Evolutionary conservation across 495 filamentous ascomycete species (phyloP).

Genomic region (Geopyxis carbonaria): DNA sequence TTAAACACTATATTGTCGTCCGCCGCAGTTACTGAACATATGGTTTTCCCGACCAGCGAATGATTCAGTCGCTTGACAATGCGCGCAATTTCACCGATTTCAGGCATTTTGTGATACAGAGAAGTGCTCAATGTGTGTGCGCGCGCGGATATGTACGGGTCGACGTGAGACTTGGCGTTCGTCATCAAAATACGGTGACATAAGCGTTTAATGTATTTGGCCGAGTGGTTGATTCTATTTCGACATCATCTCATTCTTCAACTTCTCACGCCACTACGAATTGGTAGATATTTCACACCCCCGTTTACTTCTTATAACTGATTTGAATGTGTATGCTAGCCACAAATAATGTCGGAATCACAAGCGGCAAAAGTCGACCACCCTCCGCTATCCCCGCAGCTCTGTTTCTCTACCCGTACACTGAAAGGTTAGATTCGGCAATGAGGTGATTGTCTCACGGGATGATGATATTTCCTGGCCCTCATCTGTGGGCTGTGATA

Average conservation of each 20-base stretch:
- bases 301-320: too few relatives aligned
- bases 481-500: not conserved
- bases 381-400: slow-evolving; percentile 63
- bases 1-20: slow-evolving; percentile 74
- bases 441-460: not conserved
- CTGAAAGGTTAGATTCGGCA: slow-evolving; percentile 65
- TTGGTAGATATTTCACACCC: too few relatives aligned
- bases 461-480: not conserved
- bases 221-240: not conserved
- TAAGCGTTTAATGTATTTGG: too few relatives aligned
- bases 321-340: too few relatives aligned
- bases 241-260: too few relatives aligned
- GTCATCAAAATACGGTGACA: too few relatives aligned
- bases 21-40: slow-evolving; percentile 48
- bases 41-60: slow-evolving; percentile 65
- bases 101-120: slow-evolving; percentile 58
- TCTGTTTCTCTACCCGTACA: slow-evolving; percentile 78
- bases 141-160: too few relatives aligned
- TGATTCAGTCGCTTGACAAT: slow-evolving; percentile 67
- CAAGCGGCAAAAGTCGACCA: slow-evolving; percentile 14
- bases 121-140: too few relatives aligned
- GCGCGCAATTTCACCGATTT: slow-evolving; percentile 73
- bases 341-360: too few relatives aligned
- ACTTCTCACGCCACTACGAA: too few relatives aligned
- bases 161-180: too few relatives aligned